Conservation (phyloP, 305 asterid species). For the Fraxinus platypoda region DNA sequence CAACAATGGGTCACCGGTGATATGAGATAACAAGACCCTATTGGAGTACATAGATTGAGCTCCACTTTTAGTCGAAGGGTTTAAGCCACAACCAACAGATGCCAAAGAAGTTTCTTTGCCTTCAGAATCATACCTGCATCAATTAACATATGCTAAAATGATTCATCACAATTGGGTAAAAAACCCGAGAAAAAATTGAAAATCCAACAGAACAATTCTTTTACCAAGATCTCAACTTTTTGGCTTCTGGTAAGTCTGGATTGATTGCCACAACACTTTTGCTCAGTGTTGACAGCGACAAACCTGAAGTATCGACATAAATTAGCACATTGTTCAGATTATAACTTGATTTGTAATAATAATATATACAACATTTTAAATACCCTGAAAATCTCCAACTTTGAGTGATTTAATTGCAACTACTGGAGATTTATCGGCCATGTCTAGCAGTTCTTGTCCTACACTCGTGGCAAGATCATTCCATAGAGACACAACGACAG, state of each 20-base stretch:
- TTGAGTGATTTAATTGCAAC: constrained; percentile 82
- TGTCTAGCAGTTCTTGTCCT: constrained; percentile 77
- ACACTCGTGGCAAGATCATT: constrained; percentile 71
- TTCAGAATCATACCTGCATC: constrained; percentile 74
- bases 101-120: constrained; percentile 75
- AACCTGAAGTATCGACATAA: constrained; percentile 43
- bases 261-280: constrained; percentile 60
- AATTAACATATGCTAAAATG: neutral
- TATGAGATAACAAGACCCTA: constrained; percentile 67
- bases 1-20: constrained; percentile 60
- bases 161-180: neutral
- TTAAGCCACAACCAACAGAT: constrained; percentile 64
- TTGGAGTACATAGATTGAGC: constrained; percentile 60
- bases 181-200: neutral
- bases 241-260: constrained; percentile 83
- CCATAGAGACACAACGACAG: constrained; percentile 88
- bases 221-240: constrained; percentile 75
- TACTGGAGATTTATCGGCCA: constrained; percentile 79
- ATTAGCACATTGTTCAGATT: neutral
- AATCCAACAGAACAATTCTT: neutral
- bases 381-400: constrained; percentile 94
- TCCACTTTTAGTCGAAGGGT: constrained; percentile 46
- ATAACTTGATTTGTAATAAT: neutral
- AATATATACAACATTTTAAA: neutral
- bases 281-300: constrained; percentile 78